A percentile compares a stretch with the other conserved stretches of the same genome.
Conservation (phyloP, 257 asterid genomes). For the Nicotiana tomentosiformis region DNA sequence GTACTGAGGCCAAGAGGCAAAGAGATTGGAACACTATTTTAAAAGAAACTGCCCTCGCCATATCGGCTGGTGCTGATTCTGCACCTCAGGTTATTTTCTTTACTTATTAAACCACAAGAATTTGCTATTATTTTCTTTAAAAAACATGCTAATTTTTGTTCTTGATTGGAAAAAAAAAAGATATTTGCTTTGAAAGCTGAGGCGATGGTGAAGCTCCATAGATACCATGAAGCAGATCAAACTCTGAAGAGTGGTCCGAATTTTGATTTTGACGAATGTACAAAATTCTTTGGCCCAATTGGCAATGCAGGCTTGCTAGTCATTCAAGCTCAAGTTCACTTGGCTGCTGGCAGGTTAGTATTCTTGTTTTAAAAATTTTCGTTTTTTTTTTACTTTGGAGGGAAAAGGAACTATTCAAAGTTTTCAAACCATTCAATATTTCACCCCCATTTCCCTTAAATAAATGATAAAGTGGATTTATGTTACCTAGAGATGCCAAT, state of each 20-base stretch:
- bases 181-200: constrained; percentile 75
- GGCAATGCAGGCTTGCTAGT: constrained; percentile 46
- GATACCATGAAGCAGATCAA: constrained; percentile 69
- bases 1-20: constrained; percentile 57
- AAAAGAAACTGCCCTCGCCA: constrained; percentile 49
- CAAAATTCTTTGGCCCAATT: constrained; percentile 60
- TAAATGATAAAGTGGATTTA: background rate
- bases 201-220: constrained; percentile 59
- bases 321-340: constrained; percentile 58
- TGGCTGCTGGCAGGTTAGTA: constrained; percentile 65
- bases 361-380: background rate
- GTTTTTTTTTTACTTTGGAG: background rate
- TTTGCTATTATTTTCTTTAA: background rate
- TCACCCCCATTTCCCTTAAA: background rate
- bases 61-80: constrained; percentile 76
- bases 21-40: constrained; percentile 56
- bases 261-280: constrained; percentile 53
- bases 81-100: constrained; percentile 56
- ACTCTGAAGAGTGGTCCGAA: constrained; percentile 49
- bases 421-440: background rate
- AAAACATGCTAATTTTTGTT: background rate
- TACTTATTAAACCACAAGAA: background rate
- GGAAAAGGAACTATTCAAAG: background rate
- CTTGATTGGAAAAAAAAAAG: constrained; percentile 20
- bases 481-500: constrained; percentile 1